Evolutionary conservation across 495 filamentous ascomycete species (phyloP).

Genomic region (Penicillium canescens): DNA sequence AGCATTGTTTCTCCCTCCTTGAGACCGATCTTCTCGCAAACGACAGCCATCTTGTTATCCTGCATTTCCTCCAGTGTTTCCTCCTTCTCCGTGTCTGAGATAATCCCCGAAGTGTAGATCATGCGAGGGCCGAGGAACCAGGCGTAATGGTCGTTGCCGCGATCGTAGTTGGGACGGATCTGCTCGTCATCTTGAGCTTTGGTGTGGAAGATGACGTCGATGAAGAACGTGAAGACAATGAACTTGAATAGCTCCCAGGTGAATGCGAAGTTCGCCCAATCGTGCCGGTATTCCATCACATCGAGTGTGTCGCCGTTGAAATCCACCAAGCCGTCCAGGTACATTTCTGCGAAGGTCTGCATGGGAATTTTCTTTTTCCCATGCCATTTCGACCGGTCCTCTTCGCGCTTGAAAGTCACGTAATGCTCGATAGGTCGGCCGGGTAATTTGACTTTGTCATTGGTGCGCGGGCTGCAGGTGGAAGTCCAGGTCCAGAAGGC

Average conservation of each 20-base stretch:
- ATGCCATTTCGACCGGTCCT: constrained; percentile 55
- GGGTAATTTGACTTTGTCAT: constrained; percentile 70
- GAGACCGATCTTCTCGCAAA: constrained; percentile 82
- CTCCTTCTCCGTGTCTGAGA: constrained; percentile 72
- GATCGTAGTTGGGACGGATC: constrained; percentile 84
- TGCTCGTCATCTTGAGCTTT: constrained; percentile 84
- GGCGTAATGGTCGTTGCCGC: constrained; percentile 84
- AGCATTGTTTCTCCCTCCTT: constrained; percentile 70
- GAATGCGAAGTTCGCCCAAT: constrained; percentile 76
- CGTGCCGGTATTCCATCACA: constrained; percentile 63
- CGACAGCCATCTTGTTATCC: constrained; percentile 84
- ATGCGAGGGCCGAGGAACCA: constrained; percentile 91
- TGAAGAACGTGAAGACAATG: constrained; percentile 70
- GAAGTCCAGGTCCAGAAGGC: constrained; percentile 72
- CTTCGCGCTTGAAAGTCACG: constrained; percentile 59
- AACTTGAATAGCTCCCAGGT: constrained; percentile 68
- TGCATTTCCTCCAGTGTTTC: constrained; percentile 83
- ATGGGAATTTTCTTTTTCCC: constrained; percentile 66
- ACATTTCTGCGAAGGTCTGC: constrained; percentile 68
- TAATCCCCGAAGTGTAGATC: constrained; percentile 86
- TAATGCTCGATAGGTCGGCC: constrained; percentile 65
- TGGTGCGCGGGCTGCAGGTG: constrained; percentile 67
- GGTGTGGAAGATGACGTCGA: constrained; percentile 78
- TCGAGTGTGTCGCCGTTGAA: constrained; percentile 66
- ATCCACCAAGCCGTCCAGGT: constrained; percentile 61